Percentiles rank a stretch among this genome's conserved stretches.
phyloP scores from a whole-genome alignment of 1,284 basidiomycete species.

The Wolfiporia cocos region DNA sequence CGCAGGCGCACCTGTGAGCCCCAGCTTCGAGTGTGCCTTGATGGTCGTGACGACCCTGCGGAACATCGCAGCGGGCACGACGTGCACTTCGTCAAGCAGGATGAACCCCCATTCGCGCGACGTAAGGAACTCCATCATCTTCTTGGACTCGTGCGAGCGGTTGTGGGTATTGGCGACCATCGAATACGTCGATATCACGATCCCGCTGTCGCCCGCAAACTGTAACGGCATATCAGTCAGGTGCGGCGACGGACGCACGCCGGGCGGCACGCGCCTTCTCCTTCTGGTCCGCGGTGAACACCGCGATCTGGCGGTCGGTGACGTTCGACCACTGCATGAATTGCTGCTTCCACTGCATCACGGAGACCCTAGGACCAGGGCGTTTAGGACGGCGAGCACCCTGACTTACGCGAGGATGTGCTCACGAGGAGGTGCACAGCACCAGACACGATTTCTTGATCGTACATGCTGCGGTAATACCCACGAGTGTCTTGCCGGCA shows the following conservation, averaged over 20 bases:
- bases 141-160: slow-evolving; percentile 93
- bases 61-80: slow-evolving; percentile 97
- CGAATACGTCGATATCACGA: slow-evolving; percentile 96
- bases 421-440: slow-evolving; percentile 93
- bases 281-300: slow-evolving; percentile 95
- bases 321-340: slow-evolving; percentile 98
- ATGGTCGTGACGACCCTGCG: slow-evolving; percentile 93
- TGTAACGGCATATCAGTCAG: slow-evolving; percentile 25
- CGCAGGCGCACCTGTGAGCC: slow-evolving; percentile 67
- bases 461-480: slow-evolving; percentile 98
- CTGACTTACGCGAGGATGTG: slow-evolving; percentile 10
- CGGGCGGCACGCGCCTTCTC: slow-evolving; percentile 65
- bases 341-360: slow-evolving; percentile 97
- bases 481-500: slow-evolving; percentile 97
- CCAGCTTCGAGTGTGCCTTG: slow-evolving; percentile 96
- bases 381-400: background rate
- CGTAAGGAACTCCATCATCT: slow-evolving; percentile 98
- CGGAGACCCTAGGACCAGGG: slow-evolving; percentile 70
- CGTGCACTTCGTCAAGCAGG: slow-evolving; percentile 93
- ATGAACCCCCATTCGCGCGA: slow-evolving; percentile 96
- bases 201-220: slow-evolving; percentile 93
- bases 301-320: slow-evolving; percentile 89
- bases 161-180: slow-evolving; percentile 98
- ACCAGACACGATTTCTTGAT: slow-evolving; percentile 99
- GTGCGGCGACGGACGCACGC: slow-evolving; percentile 4